phyloP scores from a whole-genome alignment of 2,329 filamentous ascomycete species.

The Dothidotthia symphoricarpi region DNA sequence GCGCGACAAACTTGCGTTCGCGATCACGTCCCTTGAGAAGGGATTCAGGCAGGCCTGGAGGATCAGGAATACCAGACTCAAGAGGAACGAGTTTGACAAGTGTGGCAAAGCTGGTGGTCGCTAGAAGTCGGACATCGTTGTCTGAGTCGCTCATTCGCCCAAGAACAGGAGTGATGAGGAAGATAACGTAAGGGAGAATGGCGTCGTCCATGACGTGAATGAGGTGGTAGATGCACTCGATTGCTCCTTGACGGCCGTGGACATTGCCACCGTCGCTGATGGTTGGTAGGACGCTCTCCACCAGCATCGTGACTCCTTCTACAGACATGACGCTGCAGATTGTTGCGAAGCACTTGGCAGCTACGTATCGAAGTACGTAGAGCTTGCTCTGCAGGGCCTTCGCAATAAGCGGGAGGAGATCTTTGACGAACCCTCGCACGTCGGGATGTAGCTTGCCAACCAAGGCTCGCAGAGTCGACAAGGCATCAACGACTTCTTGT shows the following conservation, averaged over 20 bases:
- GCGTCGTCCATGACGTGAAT: slow-evolving; percentile 98
- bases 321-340: slow-evolving; percentile 96
- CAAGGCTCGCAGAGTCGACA: slow-evolving; percentile 89
- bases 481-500: slow-evolving; percentile 88
- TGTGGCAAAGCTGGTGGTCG: slow-evolving; percentile 95
- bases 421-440: slow-evolving; percentile 76
- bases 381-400: slow-evolving; percentile 84
- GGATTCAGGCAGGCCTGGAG: slow-evolving; percentile 85
- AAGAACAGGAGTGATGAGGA: slow-evolving; percentile 94
- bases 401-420: slow-evolving; percentile 79
- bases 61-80: slow-evolving; percentile 95
- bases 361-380: slow-evolving; percentile 92
- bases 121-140: slow-evolving; percentile 88
- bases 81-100: slow-evolving; percentile 95
- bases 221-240: slow-evolving; percentile 93
- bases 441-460: slow-evolving; percentile 80
- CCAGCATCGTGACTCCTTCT: slow-evolving; percentile 91
- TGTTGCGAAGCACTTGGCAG: slow-evolving; percentile 94
- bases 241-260: slow-evolving; percentile 85
- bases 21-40: slow-evolving; percentile 86
- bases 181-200: slow-evolving; percentile 96
- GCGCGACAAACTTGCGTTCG: slow-evolving; percentile 93
- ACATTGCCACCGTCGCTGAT: slow-evolving; percentile 90
- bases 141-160: slow-evolving; percentile 98
- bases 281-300: slow-evolving; percentile 86